These are phyloP conservation scores for Grigorovia humatica DNA, from an alignment of 805 yeast species.

Conservation along the genomic window DNA sequence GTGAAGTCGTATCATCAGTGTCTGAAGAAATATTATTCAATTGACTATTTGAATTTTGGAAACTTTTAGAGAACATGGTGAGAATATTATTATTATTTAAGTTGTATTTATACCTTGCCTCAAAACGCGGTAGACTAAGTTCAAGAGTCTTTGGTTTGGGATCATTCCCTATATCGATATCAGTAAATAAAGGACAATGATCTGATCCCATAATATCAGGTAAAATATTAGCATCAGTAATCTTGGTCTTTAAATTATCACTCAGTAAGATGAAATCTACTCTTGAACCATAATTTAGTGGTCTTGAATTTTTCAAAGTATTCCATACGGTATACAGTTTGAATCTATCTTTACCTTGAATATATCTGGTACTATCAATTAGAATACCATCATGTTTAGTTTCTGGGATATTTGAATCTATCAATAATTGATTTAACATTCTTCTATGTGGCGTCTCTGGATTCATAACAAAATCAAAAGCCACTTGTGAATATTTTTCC, in stretches of 20 bases:
- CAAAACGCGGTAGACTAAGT: constrained; percentile 33
- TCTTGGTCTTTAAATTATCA: constrained; percentile 23
- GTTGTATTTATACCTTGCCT: constrained; percentile 42
- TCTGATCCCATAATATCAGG: constrained; percentile 76
- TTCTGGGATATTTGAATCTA: constrained; percentile 26
- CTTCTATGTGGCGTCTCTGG: constrained; percentile 33
- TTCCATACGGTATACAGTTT: constrained; percentile 91
- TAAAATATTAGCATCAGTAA: constrained; percentile 43
- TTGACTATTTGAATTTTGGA: neutral
- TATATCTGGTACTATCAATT: constrained; percentile 47
- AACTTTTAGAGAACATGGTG: constrained; percentile 26
- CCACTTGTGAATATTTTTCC: constrained; percentile 15
- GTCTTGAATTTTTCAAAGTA: constrained; percentile 62
- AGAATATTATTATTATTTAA: constrained; percentile 28
- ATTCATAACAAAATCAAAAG: constrained; percentile 30
- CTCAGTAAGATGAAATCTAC: constrained; percentile 66
- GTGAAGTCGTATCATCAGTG: neutral
- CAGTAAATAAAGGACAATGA: constrained; percentile 85
- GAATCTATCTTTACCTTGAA: constrained; percentile 42
- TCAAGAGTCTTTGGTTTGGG: neutral
- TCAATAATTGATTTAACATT: constrained; percentile 37
- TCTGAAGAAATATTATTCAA: neutral
- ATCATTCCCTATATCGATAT: constrained; percentile 28
- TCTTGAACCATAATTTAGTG: constrained; percentile 78
- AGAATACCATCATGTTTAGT: constrained; percentile 35